A percentile compares a stretch with the other conserved stretches of the same genome.
Evolutionary conservation across 148 eudicot species (phyloP).

Genomic region (Gaultheria prostrata): DNA sequence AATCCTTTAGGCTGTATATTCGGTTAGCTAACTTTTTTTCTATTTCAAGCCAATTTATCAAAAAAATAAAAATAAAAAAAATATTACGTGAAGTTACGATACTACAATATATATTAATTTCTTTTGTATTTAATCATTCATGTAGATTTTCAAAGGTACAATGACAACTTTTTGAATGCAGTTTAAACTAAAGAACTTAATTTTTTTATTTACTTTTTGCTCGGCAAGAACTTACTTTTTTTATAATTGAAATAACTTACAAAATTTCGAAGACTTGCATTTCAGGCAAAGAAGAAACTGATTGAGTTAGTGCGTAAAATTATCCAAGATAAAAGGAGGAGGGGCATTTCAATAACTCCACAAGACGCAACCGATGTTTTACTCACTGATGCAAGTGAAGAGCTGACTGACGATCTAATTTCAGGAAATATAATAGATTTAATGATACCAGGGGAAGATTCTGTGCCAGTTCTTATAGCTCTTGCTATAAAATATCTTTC

Average conservation of each 20-base stretch:
- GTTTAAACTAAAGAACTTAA: not conserved
- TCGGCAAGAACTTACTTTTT: not conserved
- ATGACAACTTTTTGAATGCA: not conserved
- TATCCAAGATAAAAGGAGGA: constrained; percentile 45
- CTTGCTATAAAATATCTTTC: constrained; percentile 81
- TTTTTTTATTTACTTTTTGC: too few relatives aligned
- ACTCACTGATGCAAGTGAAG: constrained; percentile 59
- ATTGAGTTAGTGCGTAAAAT: constrained; percentile 62
- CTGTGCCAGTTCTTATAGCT: constrained; percentile 82
- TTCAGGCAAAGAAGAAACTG: constrained; percentile 79
- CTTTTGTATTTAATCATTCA: too few relatives aligned
- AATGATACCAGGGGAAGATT: constrained; percentile 98
- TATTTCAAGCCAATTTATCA: too few relatives aligned
- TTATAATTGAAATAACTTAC: not conserved
- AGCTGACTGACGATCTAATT: constrained; percentile 70
- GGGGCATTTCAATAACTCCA: constrained; percentile 22
- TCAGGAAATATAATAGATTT: constrained; percentile 86
- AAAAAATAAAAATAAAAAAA: too few relatives aligned
- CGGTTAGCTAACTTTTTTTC: too few relatives aligned
- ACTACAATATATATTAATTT: too few relatives aligned
- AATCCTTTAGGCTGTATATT: too few relatives aligned
- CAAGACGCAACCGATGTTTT: constrained; percentile 74
- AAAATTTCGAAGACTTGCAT: not conserved
- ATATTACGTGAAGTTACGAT: too few relatives aligned
- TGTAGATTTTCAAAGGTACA: too few relatives aligned